Evolutionary conservation across 257 asterid genomes (phyloP).

Genomic region (Knoxia roxburghii): DNA sequence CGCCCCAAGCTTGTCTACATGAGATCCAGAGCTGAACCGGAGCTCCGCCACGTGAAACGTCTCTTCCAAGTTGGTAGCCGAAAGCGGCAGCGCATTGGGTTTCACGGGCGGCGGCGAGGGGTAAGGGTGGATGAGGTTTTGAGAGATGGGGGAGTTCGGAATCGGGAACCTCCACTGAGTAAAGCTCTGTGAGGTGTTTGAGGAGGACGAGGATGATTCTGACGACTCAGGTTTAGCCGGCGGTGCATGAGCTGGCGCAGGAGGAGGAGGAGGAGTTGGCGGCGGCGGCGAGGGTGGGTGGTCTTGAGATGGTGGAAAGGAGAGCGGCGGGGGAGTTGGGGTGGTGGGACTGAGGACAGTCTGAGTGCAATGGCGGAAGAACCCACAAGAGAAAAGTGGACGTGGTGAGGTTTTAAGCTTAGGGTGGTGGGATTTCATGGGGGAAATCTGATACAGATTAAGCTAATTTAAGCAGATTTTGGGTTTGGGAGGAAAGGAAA

Average conservation of each 20-base stretch:
- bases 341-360: constrained; percentile 71
- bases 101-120: background rate
- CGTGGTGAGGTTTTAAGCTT: constrained; percentile 63
- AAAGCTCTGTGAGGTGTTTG: constrained; percentile 75
- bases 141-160: constrained; percentile 31
- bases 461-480: too few relatives aligned
- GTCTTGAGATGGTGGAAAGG: constrained; percentile 16
- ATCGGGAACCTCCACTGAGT: constrained; percentile 76
- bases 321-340: constrained; percentile 64
- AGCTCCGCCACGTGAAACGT: constrained; percentile 51
- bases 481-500: too few relatives aligned
- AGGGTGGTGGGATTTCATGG: constrained; percentile 62
- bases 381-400: constrained; percentile 57
- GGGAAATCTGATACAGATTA: background rate
- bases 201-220: constrained; percentile 65
- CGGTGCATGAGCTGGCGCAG: constrained; percentile 5
- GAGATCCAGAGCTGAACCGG: constrained; percentile 47
- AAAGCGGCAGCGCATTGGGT: constrained; percentile 8
- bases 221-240: constrained; percentile 32
- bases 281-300: constrained; percentile 21
- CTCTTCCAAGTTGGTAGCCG: constrained; percentile 40
- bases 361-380: constrained; percentile 76
- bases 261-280: constrained; percentile 12
- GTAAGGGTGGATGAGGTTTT: constrained; percentile 20
- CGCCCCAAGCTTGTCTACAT: constrained; percentile 38